Evolutionary conservation across 345 rosid species (phyloP).

Genomic region (Syzygium aqueum): DNA sequence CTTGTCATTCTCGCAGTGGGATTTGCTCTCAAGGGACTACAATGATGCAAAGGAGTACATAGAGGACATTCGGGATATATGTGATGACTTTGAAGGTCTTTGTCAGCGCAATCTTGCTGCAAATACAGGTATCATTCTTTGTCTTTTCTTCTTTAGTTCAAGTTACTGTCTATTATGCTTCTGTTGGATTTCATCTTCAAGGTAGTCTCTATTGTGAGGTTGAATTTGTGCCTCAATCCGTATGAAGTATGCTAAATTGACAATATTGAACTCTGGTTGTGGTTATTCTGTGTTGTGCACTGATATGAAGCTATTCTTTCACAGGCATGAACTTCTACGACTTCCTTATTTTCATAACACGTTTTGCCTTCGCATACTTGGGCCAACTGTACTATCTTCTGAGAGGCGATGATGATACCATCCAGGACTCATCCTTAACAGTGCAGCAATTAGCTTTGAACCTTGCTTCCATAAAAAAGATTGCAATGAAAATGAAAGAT

Average conservation of each 20-base stretch:
- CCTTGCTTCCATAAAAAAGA: slow-evolving; percentile 34
- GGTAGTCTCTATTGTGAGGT: neutral
- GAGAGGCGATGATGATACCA: slow-evolving; percentile 10
- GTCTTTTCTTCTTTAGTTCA: neutral
- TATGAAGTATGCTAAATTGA: neutral
- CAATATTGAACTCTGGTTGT: neutral
- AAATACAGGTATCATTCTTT: slow-evolving; percentile 56
- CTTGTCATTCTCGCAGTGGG: slow-evolving; percentile 47
- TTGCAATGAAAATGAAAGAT: slow-evolving; percentile 41
- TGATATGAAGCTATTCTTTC: neutral
- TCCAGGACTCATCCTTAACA: slow-evolving; percentile 18
- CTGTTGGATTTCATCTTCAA: neutral
- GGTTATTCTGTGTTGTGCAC: neutral
- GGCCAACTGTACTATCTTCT: slow-evolving; percentile 19
- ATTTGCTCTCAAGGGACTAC: slow-evolving; percentile 71
- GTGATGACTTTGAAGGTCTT: slow-evolving; percentile 80
- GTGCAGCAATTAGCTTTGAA: slow-evolving; percentile 34
- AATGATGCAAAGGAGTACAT: slow-evolving; percentile 73
- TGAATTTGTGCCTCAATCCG: neutral
- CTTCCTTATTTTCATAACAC: slow-evolving; percentile 55
- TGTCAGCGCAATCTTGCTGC: slow-evolving; percentile 95
- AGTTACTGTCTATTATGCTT: neutral
- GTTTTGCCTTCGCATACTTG: slow-evolving; percentile 47
- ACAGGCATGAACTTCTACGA: slow-evolving; percentile 86
- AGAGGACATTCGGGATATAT: slow-evolving; percentile 83